phyloP scores from a whole-genome alignment of 306 rosid genomes.

The Trichosanthes cucumerina region DNA sequence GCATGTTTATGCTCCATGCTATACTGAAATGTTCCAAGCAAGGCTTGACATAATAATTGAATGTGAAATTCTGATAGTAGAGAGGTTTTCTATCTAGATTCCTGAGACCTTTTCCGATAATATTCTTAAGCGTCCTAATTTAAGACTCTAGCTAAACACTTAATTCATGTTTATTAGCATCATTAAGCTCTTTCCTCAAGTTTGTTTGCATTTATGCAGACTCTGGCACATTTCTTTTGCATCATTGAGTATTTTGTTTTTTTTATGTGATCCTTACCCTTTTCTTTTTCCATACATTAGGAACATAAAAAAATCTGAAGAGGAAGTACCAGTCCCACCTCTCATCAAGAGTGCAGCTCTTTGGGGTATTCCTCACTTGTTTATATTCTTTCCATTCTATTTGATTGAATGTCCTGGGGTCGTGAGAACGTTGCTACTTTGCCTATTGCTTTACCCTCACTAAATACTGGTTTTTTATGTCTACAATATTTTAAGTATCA shows the following conservation, averaged over 20 bases:
- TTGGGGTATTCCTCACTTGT: constrained; percentile 31
- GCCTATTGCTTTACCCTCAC: neutral
- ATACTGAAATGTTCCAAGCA: neutral
- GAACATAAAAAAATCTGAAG: constrained; percentile 81
- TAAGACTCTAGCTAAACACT: neutral
- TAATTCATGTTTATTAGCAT: neutral
- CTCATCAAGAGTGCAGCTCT: constrained; percentile 69
- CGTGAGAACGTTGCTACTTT: neutral
- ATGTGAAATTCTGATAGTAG: neutral
- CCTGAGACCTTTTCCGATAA: neutral
- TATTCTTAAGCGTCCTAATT: neutral
- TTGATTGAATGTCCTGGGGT: neutral
- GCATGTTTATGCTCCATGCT: neutral
- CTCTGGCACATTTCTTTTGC: neutral
- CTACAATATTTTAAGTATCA: neutral
- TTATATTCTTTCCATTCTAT: constrained; percentile 7
- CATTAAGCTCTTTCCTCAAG: neutral
- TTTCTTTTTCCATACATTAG: constrained; percentile 24
- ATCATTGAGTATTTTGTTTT: neutral
- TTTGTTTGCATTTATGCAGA: neutral
- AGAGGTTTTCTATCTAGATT: neutral
- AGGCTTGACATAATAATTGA: neutral
- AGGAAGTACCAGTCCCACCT: constrained; percentile 94
- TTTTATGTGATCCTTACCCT: neutral
- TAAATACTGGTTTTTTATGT: neutral